Conservation (phyloP, 257 asterid genomes). For the Ligustrum vulgare region DNA sequence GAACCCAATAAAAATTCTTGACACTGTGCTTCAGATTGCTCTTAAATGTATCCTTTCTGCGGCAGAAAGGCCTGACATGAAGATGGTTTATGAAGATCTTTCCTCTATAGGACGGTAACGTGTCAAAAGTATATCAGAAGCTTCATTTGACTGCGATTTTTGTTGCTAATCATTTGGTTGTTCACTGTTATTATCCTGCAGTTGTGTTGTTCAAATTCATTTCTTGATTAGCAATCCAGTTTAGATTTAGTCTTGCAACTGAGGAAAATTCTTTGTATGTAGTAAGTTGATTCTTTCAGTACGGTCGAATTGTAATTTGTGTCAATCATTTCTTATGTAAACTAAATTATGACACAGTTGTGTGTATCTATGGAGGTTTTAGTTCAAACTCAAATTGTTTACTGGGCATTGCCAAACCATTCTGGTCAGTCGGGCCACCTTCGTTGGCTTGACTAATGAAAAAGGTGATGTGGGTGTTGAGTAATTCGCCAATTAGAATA, state of each 20-base stretch:
- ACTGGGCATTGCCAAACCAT: not conserved
- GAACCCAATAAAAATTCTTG: constrained; percentile 31
- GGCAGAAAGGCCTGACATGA: constrained; percentile 80
- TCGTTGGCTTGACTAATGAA: not conserved
- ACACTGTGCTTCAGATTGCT: constrained; percentile 58
- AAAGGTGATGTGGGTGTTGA: not conserved
- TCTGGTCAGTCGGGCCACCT: not conserved
- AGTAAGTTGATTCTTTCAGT: constrained; percentile 18
- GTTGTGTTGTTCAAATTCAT: constrained; percentile 17
- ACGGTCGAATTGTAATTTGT: constrained; percentile 2
- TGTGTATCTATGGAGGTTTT: not conserved
- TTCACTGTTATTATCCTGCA: constrained; percentile 8
- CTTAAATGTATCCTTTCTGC: constrained; percentile 75
- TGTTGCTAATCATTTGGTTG: constrained; percentile 20
- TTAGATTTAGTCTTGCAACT: not conserved
- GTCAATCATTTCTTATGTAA: not conserved
- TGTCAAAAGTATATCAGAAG: constrained; percentile 19
- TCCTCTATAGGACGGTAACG: constrained; percentile 33
- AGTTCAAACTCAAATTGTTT: not conserved
- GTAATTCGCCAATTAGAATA: not conserved
- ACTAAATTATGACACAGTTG: not conserved
- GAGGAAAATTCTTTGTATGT: constrained; percentile 2
- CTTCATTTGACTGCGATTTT: constrained; percentile 11
- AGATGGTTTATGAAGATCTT: constrained; percentile 63
- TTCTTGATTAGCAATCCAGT: constrained; percentile 3